These are phyloP conservation scores for Leishmania amazonensis DNA, from an alignment of 208 protist genomes.

Conservation along the genomic window DNA sequence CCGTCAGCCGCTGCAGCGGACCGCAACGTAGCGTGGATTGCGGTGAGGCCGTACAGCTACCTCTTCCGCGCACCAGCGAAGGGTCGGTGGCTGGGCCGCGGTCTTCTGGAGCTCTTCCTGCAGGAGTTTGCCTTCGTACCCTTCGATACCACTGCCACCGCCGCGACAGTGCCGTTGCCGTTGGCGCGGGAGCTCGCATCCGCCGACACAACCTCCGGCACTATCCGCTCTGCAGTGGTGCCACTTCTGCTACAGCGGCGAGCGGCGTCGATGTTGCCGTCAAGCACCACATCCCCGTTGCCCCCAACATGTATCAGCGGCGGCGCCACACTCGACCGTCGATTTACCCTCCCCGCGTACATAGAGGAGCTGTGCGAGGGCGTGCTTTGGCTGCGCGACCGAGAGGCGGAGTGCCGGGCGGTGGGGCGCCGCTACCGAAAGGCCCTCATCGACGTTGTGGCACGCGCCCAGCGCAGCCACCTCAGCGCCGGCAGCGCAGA, in stretches of 20 bases:
- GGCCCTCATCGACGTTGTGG: constrained; percentile 32
- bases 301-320: neutral
- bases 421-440: constrained; percentile 45
- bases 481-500: neutral
- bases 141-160: neutral
- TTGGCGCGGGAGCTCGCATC: neutral
- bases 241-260: constrained; percentile 7
- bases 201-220: neutral
- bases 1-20: neutral
- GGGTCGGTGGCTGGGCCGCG: constrained; percentile 88
- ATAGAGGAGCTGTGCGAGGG: constrained; percentile 72
- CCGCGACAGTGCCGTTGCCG: neutral
- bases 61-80: constrained; percentile 87
- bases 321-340: constrained; percentile 37
- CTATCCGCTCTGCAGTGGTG: constrained; percentile 13
- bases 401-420: constrained; percentile 72
- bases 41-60: constrained; percentile 83
- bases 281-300: neutral
- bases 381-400: constrained; percentile 58
- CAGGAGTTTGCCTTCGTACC: constrained; percentile 88
- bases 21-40: constrained; percentile 31
- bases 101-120: constrained; percentile 83
- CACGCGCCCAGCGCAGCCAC: neutral
- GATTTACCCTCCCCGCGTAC: constrained; percentile 62
- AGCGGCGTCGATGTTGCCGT: neutral